Evolutionary conservation across 805 yeast genomes (phyloP), one percentile per base, ranked within the genome.

Genomic region (Tetrapisispora fleetii): DNA sequence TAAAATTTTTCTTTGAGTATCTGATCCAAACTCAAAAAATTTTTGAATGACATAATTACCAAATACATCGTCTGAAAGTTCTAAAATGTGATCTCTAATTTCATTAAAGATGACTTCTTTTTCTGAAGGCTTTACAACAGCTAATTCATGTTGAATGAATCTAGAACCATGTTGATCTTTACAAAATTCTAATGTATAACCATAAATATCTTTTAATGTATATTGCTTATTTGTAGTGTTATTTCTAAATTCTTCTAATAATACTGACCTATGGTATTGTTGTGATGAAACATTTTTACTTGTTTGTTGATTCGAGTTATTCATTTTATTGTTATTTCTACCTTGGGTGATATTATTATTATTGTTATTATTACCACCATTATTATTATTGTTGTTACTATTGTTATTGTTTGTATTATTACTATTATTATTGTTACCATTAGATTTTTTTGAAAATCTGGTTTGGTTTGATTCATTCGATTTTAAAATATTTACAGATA

Each of bases 151-250:
- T 68, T 93, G 99, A 54, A 93, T 91, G 59, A 91, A 93, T 54
- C 99, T 75, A 4, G 98, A 90, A 3, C 99, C 99, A 64, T 89
- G 95, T 68, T 93, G 99, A 68, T 93, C 99, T 55, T 86, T 86
- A 45, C 95, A 80, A 58, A 93, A 91, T 65, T 91, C 98, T 51
- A 85, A 74, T 5, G 93, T 93, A 62, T 84, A 89, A 8, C 95
- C 96, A 55, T 80, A 78, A 35, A 91, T 81, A 60, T 86, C 95
- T 50, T 75, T 78, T 55, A 93, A 71, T 30, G 73, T 46, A 62
- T 79, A 83, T 14, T 41, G 51, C 52, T 80, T 79, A 49, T 73
- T 74, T 16, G 49, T 51, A 35, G 73, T 59, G 53, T 80, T 82
- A 50, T 45, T 54, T 46, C 96, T 78, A 53, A 91, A 86, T 59